Evolutionary conservation across 1,139 yeast genomes (phyloP).

Genomic region (Saccharomyces hybrid): DNA sequence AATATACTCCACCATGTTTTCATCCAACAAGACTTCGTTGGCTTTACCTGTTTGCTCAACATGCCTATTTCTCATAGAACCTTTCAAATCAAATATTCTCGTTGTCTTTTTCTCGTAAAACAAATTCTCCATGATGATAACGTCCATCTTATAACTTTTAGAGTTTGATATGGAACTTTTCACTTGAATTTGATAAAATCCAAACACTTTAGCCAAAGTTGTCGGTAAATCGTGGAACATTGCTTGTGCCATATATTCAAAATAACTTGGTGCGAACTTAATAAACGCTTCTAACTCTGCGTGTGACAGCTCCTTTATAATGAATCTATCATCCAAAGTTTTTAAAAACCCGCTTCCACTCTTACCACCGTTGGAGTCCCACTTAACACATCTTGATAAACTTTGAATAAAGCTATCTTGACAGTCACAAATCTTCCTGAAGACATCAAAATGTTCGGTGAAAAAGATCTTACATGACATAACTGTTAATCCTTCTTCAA

Average conservation of each 20-base stretch:
- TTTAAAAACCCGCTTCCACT: slow-evolving; percentile 92
- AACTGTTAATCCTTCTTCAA: slow-evolving; percentile 74
- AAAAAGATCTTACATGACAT: slow-evolving; percentile 90
- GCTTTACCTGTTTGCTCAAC: slow-evolving; percentile 94
- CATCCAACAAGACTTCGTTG: slow-evolving; percentile 90
- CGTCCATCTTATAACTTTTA: slow-evolving; percentile 76
- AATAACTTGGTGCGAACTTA: slow-evolving; percentile 91
- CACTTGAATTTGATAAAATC: slow-evolving; percentile 88
- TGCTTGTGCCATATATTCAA: slow-evolving; percentile 92
- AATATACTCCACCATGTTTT: slow-evolving; percentile 95
- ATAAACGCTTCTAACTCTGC: slow-evolving; percentile 89
- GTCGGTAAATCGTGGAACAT: slow-evolving; percentile 92
- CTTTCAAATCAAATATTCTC: slow-evolving; percentile 89
- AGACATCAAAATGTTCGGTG: slow-evolving; percentile 94
- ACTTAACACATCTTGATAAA: slow-evolving; percentile 82
- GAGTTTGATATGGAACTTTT: slow-evolving; percentile 64
- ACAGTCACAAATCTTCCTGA: slow-evolving; percentile 75
- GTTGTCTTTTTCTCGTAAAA: slow-evolving; percentile 79
- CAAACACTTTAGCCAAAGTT: slow-evolving; percentile 88
- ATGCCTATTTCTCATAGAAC: slow-evolving; percentile 95
- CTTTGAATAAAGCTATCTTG: slow-evolving; percentile 77
- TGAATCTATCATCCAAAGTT: slow-evolving; percentile 81
- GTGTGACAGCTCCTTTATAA: slow-evolving; percentile 82
- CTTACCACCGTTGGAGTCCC: slow-evolving; percentile 96
- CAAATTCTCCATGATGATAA: slow-evolving; percentile 90